A percentile compares a stretch with the other conserved stretches of the same genome.
These are phyloP conservation scores for Grosmannia huntii DNA, from an alignment of 2,329 filamentous ascomycete genomes.

Conservation along the genomic window DNA sequence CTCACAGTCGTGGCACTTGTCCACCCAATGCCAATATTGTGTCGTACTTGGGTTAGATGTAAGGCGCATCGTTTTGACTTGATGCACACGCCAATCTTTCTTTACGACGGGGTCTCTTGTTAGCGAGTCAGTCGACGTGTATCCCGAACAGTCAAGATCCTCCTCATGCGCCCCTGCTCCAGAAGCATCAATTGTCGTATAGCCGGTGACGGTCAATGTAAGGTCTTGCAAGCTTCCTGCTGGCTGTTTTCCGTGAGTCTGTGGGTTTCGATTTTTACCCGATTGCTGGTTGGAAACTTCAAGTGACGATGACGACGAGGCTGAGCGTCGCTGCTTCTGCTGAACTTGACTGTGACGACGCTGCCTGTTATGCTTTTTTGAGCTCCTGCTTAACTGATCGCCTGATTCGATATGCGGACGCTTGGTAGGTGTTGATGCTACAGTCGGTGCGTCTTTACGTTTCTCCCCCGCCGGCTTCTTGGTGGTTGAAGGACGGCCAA, in stretches of 20 bases:
- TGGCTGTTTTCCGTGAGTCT: neutral
- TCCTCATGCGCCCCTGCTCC: constrained; percentile 11
- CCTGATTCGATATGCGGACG: neutral
- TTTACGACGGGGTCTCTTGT: constrained; percentile 29
- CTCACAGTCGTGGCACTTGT: constrained; percentile 15
- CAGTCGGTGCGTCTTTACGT: constrained; percentile 1
- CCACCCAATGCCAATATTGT: constrained; percentile 43
- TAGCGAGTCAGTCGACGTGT: constrained; percentile 39
- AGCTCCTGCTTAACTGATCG: neutral
- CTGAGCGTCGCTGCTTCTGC: neutral
- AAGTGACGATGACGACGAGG: neutral
- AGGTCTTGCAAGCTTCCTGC: neutral
- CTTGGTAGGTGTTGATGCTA: constrained; percentile 1
- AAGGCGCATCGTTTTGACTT: constrained; percentile 35
- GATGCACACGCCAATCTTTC: constrained; percentile 38
- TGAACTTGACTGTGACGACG: neutral
- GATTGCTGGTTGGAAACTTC: neutral
- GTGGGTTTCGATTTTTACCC: neutral
- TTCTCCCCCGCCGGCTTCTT: constrained; percentile 9
- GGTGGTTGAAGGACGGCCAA: constrained; percentile 34
- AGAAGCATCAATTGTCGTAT: neutral
- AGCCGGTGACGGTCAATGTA: neutral
- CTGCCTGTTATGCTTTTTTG: neutral
- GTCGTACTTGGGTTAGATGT: constrained; percentile 34
- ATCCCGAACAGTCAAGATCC: constrained; percentile 32